phyloP scores from a whole-genome alignment of 345 rosid species.

The Lepidium didymum region DNA sequence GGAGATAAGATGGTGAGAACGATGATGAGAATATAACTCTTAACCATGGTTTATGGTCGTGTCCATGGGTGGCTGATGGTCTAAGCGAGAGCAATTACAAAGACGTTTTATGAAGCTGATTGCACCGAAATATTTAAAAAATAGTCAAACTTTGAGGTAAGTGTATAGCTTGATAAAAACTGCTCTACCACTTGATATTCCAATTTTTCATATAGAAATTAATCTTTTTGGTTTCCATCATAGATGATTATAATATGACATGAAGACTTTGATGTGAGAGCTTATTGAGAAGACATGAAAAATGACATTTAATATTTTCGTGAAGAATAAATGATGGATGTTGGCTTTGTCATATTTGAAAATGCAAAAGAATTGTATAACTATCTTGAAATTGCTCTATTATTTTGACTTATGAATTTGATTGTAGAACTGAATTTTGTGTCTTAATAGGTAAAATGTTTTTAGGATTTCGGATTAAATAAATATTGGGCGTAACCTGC shows the following conservation, averaged over 20 bases:
- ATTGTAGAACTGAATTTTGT: no score
- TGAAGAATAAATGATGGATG: no score
- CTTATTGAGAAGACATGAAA: constrained; percentile 31
- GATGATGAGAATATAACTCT: constrained; percentile 30
- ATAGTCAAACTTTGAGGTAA: constrained; percentile 35
- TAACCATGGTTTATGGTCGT: constrained; percentile 37
- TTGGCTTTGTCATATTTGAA: no score
- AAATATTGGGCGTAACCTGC: no score
- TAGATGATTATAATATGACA: constrained; percentile 42
- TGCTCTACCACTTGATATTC: neutral
- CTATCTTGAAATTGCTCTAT: no score
- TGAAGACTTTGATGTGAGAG: constrained; percentile 35
- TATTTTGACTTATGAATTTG: no score
- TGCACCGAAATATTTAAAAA: constrained; percentile 32
- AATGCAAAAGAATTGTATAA: no score
- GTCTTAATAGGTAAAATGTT: no score
- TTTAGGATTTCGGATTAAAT: no score
- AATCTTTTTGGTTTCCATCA: neutral
- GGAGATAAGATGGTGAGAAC: constrained; percentile 30
- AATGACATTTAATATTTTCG: neutral
- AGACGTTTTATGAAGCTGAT: constrained; percentile 39
- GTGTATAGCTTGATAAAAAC: neutral
- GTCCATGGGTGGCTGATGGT: constrained; percentile 37
- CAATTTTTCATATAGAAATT: neutral
- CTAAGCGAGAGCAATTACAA: constrained; percentile 27